phyloP scores from a whole-genome alignment of 495 filamentous ascomycete genomes.

The Penicillium bialowiezense region DNA sequence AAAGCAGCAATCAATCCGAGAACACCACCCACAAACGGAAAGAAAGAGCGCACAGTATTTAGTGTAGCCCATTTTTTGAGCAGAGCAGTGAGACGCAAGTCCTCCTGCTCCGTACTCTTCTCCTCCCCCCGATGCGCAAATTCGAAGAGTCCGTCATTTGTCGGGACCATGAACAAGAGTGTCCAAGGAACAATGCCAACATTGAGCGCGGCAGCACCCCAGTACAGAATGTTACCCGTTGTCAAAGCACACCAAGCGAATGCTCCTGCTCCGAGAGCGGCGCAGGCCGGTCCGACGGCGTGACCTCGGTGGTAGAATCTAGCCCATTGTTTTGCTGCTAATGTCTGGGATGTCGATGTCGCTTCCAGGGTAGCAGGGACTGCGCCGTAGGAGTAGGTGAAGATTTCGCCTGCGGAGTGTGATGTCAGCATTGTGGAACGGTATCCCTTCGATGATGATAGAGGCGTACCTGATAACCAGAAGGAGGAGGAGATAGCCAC shows the following conservation, averaged over 20 bases:
- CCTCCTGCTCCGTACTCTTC: not conserved
- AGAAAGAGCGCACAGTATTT: not conserved
- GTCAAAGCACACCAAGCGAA: not conserved
- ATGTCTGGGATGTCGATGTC: not conserved
- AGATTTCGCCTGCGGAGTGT: not conserved
- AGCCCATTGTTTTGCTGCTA: not conserved
- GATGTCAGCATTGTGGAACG: not conserved
- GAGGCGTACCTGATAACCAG: not conserved
- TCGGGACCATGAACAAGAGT: not conserved
- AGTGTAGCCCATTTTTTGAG: not conserved
- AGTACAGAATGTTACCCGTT: not conserved
- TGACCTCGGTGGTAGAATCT: not conserved
- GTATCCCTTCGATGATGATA: not conserved
- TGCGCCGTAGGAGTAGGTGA: not conserved
- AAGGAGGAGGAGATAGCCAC: not conserved
- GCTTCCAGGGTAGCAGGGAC: not conserved
- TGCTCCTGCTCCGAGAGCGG: not conserved
- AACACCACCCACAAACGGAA: not conserved
- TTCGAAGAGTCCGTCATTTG: not conserved
- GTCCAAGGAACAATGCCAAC: not conserved
- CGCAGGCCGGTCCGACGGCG: not conserved
- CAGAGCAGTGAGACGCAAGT: not conserved
- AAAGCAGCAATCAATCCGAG: not conserved
- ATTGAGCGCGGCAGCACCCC: not conserved
- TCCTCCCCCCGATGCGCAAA: not conserved